Evolutionary conservation across 306 rosid genomes (phyloP).

Genomic region (Pyrus pyrifolia): DNA sequence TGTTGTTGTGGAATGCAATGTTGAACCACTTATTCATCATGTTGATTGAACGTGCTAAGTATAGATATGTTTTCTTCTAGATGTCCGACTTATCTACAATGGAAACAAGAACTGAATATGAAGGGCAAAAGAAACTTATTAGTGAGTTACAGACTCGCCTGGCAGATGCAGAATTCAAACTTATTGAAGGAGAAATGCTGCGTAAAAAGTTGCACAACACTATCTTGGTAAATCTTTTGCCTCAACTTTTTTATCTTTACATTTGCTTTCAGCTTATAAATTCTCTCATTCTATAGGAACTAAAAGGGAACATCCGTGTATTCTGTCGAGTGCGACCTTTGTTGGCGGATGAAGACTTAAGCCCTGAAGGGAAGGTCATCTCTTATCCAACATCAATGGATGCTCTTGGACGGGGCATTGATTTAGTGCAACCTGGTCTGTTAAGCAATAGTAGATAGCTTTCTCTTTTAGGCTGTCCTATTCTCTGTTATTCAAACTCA

Average conservation of each 20-base stretch:
- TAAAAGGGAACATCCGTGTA: constrained; percentile 94
- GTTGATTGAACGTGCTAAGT: not conserved
- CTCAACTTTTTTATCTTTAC: constrained; percentile 7
- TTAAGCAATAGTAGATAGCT: not conserved
- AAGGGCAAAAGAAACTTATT: constrained; percentile 62
- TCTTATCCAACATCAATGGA: constrained; percentile 88
- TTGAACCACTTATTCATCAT: constrained; percentile 1
- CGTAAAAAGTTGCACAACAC: constrained; percentile 87
- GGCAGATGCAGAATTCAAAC: constrained; percentile 71
- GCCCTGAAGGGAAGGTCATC: constrained; percentile 52
- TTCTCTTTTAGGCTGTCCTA: not conserved
- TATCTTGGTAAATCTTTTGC: constrained; percentile 58
- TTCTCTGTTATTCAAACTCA: constrained; percentile 17
- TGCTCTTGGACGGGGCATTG: constrained; percentile 78
- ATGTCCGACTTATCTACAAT: constrained; percentile 62
- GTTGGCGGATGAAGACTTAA: constrained; percentile 65
- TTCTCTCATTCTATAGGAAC: constrained; percentile 49
- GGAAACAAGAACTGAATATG: constrained; percentile 73
- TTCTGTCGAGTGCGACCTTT: constrained; percentile 96
- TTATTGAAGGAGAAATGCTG: constrained; percentile 79
- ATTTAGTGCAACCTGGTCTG: constrained; percentile 64
- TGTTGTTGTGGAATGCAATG: not conserved
- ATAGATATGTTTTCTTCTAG: constrained; percentile 32
- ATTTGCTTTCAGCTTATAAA: constrained; percentile 1
- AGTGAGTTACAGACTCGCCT: constrained; percentile 59